Evolutionary conservation across 2,329 filamentous ascomycete genomes (phyloP), one percentile per base, ranked within the genome.

Genomic region (Colletotrichum destructivum): DNA sequence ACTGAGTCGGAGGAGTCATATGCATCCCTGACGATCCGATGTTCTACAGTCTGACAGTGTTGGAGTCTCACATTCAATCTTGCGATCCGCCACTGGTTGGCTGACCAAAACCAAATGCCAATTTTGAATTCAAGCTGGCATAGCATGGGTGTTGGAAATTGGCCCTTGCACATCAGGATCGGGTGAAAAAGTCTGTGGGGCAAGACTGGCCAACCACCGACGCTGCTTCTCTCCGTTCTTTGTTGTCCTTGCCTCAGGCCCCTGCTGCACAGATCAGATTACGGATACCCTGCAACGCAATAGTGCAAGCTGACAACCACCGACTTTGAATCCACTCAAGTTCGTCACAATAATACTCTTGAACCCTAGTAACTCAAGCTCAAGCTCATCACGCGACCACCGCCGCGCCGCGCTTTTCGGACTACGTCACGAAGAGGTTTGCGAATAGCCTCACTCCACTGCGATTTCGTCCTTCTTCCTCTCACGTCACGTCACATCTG

Each of bases 401-500:
- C 16, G 12, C 7, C 7, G 16, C 15, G 2, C 15, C 42, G 38
- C 18, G n/a, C 38, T 3, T 18, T 8, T 11, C 47, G 13, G 15
- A 16, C 16, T 12, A 12, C 18, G 18, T 13, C 49, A 21, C 49
- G 55, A 63, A 16, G 8, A 26, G 31, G 18, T 18, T 16, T 12
- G 62, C 55, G 23, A 60, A 57, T 47, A 62, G 47, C 31, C 26
- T 60, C 47, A 40, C 51, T 57, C 3, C 51, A n/a, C 23, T 35
- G 44, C 55, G 26, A n/a, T 46, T 47, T 35, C 23, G n/a, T 21
- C 16, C n/a, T 44, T 44, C 2, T 2, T 12, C 47, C 11, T 42
- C 42, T 26, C 42, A 15, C 35, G 12, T 21, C 54, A 35, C 40
- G 7, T 47, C 46, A 35, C 49, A 51, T 57, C 54, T 79, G 82